These are phyloP conservation scores for Raphanus sativus DNA, from an alignment of 345 rosid genomes.

Conservation along the genomic window DNA sequence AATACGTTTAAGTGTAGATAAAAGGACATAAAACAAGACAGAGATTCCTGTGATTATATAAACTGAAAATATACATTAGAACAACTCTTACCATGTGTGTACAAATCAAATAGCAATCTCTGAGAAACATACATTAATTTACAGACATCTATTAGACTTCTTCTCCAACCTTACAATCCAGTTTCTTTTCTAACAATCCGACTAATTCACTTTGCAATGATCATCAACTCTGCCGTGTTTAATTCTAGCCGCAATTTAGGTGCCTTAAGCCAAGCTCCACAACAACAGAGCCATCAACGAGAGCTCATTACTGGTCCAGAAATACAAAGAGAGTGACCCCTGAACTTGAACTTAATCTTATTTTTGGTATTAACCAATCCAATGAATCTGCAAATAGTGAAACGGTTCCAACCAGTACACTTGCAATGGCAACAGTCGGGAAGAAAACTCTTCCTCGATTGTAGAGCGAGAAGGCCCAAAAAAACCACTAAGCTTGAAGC, in stretches of 20 bases:
- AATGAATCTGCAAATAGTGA: conserved; percentile 5
- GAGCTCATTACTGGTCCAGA: conserved; percentile 9
- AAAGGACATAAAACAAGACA: not conserved
- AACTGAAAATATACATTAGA: too few relatives aligned
- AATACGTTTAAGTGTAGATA: not conserved
- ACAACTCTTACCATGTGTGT: too few relatives aligned
- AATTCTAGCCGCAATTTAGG: not conserved
- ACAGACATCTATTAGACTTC: conserved; percentile 22
- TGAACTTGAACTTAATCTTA: conserved; percentile 10
- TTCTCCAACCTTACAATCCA: conserved; percentile 21
- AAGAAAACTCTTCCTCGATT: conserved; percentile 24
- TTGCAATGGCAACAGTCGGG: conserved; percentile 2
- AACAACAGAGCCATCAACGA: not conserved
- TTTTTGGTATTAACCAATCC: conserved; percentile 4
- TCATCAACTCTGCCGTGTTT: conserved; percentile 16
- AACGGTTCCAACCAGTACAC: not conserved
- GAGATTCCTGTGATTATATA: too few relatives aligned
- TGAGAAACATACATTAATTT: not conserved
- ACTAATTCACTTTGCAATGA: not conserved
- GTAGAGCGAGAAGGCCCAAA: conserved; percentile 32
- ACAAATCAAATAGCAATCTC: too few relatives aligned
- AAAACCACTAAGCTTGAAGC: conserved; percentile 55
- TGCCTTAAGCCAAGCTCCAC: conserved; percentile 6
- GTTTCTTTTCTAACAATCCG: conserved; percentile 14
- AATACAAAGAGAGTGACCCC: not conserved